Conservation (phyloP, 306 rosid species). For the Macrotyloma uniflorum region DNA sequence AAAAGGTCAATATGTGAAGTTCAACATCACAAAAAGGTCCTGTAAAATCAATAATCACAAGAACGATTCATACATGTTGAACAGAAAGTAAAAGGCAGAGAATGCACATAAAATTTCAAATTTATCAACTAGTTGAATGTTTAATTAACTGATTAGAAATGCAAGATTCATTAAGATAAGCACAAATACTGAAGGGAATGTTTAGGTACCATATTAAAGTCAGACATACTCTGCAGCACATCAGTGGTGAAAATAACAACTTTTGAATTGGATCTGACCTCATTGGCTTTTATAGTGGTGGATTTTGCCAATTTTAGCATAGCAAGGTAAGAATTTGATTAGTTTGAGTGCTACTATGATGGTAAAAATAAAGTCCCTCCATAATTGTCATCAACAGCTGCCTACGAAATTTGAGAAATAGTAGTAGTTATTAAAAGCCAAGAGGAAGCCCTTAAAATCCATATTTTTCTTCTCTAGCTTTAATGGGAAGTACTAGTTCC, state of each 20-base stretch:
- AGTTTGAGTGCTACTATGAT: constrained; percentile 31
- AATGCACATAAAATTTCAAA: constrained; percentile 26
- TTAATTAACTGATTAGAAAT: constrained; percentile 15
- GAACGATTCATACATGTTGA: constrained; percentile 25
- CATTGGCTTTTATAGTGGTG: constrained; percentile 15
- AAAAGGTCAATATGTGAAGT: too few species aligned
- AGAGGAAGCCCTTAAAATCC: not conserved
- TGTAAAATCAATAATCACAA: too few species aligned
- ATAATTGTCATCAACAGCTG: constrained; percentile 69
- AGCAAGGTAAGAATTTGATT: constrained; percentile 19
- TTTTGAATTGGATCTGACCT: constrained; percentile 8
- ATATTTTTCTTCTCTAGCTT: not conserved
- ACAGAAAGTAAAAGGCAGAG: constrained; percentile 5
- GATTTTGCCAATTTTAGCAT: constrained; percentile 24
- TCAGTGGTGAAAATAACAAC: constrained; percentile 21
- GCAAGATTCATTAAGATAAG: constrained; percentile 29
- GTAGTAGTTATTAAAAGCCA: not conserved
- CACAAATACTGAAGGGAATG: constrained; percentile 18
- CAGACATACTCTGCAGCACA: constrained; percentile 35
- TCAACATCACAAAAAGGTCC: too few species aligned
- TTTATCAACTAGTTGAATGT: constrained; percentile 6
- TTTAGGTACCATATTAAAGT: constrained; percentile 17
- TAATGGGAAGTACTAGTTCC: not conserved
- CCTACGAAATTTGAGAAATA: constrained; percentile 47
- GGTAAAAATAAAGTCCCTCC: constrained; percentile 77